These are phyloP conservation scores for Amanita thiersii DNA, from an alignment of 768 basidiomycete species.

Conservation along the genomic window DNA sequence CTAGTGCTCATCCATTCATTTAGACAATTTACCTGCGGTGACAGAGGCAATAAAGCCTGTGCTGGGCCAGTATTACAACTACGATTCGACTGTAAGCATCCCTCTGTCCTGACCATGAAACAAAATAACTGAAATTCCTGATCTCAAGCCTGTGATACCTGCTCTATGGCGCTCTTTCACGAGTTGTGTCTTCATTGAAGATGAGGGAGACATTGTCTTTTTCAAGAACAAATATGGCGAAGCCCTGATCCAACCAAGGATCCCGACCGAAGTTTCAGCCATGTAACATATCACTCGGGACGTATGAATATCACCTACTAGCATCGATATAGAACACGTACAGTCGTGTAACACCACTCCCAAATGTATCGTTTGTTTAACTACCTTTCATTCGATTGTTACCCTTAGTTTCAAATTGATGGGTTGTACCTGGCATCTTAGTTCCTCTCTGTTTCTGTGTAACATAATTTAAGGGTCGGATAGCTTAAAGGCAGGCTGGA, in stretches of 20 bases:
- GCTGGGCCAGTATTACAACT: constrained; percentile 48
- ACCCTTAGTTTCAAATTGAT: too few relatives aligned
- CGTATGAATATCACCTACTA: neutral
- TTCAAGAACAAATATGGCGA: constrained; percentile 44
- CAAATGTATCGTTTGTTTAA: too few relatives aligned
- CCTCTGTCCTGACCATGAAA: neutral
- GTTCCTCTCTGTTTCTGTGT: too few relatives aligned
- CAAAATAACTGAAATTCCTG: neutral
- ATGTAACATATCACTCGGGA: too few relatives aligned
- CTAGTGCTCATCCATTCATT: neutral
- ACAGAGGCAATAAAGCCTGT: constrained; percentile 39
- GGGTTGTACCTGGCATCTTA: too few relatives aligned
- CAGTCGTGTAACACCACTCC: too few relatives aligned
- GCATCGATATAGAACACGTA: too few relatives aligned
- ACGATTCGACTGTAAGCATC: constrained; percentile 43
- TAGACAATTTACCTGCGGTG: constrained; percentile 43
- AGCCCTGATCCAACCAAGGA: constrained; percentile 16
- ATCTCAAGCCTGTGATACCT: constrained; percentile 26
- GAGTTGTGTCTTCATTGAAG: constrained; percentile 49
- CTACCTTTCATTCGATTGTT: too few relatives aligned
- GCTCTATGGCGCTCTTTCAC: constrained; percentile 55
- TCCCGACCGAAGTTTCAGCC: neutral
- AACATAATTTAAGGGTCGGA: too few relatives aligned
- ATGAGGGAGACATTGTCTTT: constrained; percentile 46
- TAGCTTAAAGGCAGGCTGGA: neutral